Base-by-base conservation (phyloP, 176 grass and related monocot species). In the Melocanna baccifera region DNA sequence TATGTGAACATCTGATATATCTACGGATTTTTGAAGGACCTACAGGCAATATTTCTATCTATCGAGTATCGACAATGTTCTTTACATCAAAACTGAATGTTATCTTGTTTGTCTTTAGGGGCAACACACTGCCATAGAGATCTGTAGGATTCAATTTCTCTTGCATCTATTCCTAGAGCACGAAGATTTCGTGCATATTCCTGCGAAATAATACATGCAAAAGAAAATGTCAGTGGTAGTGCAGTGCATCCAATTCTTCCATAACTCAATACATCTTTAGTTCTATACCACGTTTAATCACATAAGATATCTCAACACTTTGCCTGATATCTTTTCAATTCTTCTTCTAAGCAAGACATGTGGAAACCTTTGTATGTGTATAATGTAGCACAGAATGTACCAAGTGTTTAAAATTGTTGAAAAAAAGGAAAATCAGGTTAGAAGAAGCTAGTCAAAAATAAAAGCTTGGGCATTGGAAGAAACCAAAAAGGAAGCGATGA, bases 41-140 rank as follows among this genome's bases (percentile, higher is more conserved):
- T 89, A 86, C 48, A 5, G 58, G n/a, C 41, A 65, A 45, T 10
- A 73, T 53, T 59, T 90, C 13, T 90, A 83, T 83, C 56, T 76
- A 92, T 67, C 67, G 13, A 79, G 56, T 76, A 92, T 67, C 67
- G 13, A 79, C 29, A 63, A 4, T 34, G 3, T 83, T 56, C 53
- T 87, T 81, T 82, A 75, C 77, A 91, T 96, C 88, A 96, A 87
- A 96, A 92, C 55, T 73, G 51, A 39, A 99, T 86, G 77, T 37
- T 75, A 11, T 91, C 86, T 82, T 99, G 97, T 87, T 90, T 96
- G 53, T 99, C 97, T 87, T 92, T 94, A 20, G 93, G 97, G 66
- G 97, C 97, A 86, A 99, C 93, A 79, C 91, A 96, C 75, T 96
- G 93, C 97, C 93, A 99, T 28, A 99, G 69, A 62, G 97, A 84